phyloP scores from a whole-genome alignment of 352 stramenopile species.

The Phytophthora chlamydospora region DNA sequence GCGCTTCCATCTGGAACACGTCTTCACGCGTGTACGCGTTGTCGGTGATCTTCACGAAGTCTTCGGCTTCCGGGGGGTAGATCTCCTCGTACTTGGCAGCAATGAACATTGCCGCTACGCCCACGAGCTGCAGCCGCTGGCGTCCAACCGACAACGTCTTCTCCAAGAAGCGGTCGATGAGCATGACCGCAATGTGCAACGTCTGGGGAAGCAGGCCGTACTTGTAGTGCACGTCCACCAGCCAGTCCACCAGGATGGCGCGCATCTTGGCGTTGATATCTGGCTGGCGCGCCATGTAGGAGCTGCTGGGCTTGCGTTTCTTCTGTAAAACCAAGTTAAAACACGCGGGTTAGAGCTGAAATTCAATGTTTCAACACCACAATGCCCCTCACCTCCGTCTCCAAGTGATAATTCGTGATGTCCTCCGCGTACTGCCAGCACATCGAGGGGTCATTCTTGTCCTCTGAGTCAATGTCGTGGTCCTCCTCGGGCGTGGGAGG shows the following conservation, averaged over 20 bases:
- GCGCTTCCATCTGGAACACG: constrained; percentile 84
- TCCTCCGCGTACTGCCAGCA: constrained; percentile 88
- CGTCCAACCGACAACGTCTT: constrained; percentile 74
- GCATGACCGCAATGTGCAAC: constrained; percentile 82
- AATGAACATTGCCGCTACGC: constrained; percentile 96
- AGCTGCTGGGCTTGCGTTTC: constrained; percentile 58
- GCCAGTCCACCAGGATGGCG: constrained; percentile 99
- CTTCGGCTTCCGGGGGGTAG: constrained; percentile 91
- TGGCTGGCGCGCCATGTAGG: constrained; percentile 90
- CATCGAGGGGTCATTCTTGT: constrained; percentile 62
- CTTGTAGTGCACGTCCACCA: constrained; percentile 93
- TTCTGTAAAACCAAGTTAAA: constrained; percentile 43
- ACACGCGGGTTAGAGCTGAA: constrained; percentile 6
- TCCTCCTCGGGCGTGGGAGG: constrained; percentile 26
- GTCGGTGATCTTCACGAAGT: constrained; percentile 98
- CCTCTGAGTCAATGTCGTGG: constrained; percentile 80
- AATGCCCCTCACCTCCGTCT: constrained; percentile 49
- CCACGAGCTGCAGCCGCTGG: constrained; percentile 95
- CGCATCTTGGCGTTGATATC: constrained; percentile 99
- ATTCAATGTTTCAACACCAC: not conserved
- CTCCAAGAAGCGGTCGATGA: constrained; percentile 85
- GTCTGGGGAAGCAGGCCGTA: constrained; percentile 82
- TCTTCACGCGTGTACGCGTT: constrained; percentile 92
- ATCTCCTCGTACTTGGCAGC: constrained; percentile 99
- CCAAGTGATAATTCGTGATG: constrained; percentile 82